phyloP scores from a whole-genome alignment of 2,329 filamentous ascomycete species.

The Cyphellophora europaea region DNA sequence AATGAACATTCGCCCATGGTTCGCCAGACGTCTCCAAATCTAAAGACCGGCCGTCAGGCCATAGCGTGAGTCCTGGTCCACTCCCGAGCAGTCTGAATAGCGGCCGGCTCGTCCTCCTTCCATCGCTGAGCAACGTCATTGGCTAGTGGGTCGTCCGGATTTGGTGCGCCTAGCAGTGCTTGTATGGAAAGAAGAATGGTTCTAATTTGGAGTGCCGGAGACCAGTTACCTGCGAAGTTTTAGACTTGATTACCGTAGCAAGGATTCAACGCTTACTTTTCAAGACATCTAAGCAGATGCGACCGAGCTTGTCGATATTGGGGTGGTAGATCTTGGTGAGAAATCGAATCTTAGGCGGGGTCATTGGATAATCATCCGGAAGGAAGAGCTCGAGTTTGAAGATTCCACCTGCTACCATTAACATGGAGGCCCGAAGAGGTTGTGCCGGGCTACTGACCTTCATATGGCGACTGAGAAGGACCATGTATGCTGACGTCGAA shows the following conservation, averaged over 20 bases:
- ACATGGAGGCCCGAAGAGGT: background rate
- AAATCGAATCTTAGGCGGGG: slow-evolving; percentile 95
- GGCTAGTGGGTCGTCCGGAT: slow-evolving; percentile 95
- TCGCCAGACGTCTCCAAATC: too few relatives aligned
- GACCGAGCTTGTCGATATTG: slow-evolving; percentile 94
- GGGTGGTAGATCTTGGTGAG: slow-evolving; percentile 99
- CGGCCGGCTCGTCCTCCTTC: slow-evolving; percentile 91
- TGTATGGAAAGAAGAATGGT: slow-evolving; percentile 99
- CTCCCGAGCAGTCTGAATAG: slow-evolving; percentile 82
- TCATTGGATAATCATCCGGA: slow-evolving; percentile 98
- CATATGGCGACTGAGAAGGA: slow-evolving; percentile 84
- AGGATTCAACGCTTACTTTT: slow-evolving; percentile 59
- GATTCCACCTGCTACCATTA: slow-evolving; percentile 52
- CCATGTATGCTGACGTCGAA: slow-evolving; percentile 97
- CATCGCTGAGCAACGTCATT: slow-evolving; percentile 96
- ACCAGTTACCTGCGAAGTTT: slow-evolving; percentile 78
- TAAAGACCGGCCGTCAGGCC: slow-evolving; percentile 26
- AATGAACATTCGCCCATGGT: too few relatives aligned
- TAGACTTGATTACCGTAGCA: slow-evolving; percentile 6
- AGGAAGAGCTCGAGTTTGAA: slow-evolving; percentile 97
- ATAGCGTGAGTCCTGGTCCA: slow-evolving; percentile 82
- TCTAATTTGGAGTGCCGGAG: slow-evolving; percentile 90
- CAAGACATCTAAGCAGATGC: slow-evolving; percentile 92
- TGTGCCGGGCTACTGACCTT: slow-evolving; percentile 50
- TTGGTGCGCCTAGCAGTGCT: slow-evolving; percentile 87